A percentile compares a stretch with the other conserved stretches of the same genome.
phyloP scores from a whole-genome alignment of 83 land plant genomes.

The Picea abies region DNA sequence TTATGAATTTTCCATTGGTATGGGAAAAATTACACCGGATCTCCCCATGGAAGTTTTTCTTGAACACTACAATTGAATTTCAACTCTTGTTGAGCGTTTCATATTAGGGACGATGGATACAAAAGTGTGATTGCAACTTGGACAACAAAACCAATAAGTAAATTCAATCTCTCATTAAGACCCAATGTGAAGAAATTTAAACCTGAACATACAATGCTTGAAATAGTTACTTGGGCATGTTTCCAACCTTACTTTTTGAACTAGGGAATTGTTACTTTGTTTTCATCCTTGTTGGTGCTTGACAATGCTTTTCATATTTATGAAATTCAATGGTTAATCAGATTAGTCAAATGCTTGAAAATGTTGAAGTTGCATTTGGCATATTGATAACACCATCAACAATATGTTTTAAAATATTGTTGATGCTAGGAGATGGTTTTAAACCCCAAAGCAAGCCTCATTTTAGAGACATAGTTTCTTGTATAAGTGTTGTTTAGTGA shows the following conservation, averaged over 20 bases:
- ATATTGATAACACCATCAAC: slow-evolving; percentile 57
- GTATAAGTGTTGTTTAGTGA: slow-evolving; percentile 64
- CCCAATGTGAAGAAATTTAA: slow-evolving; percentile 75
- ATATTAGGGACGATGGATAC: slow-evolving; percentile 80
- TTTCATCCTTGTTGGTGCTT: slow-evolving; percentile 60
- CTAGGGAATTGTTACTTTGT: slow-evolving; percentile 67
- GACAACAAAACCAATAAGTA: slow-evolving; percentile 40
- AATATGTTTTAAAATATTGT: no score
- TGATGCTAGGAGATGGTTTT: slow-evolving; percentile 82
- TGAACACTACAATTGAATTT: slow-evolving; percentile 40
- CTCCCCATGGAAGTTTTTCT: slow-evolving; percentile 65
- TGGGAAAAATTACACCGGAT: slow-evolving; percentile 69
- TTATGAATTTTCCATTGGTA: slow-evolving; percentile 80
- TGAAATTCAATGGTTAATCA: slow-evolving; percentile 56
- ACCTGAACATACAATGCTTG: slow-evolving; percentile 52
- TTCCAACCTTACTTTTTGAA: slow-evolving; percentile 78
- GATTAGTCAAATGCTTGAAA: slow-evolving; percentile 49
- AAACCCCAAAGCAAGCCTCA: slow-evolving; percentile 76
- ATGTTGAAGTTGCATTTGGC: slow-evolving; percentile 58
- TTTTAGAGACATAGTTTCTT: slow-evolving; percentile 64
- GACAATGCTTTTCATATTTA: slow-evolving; percentile 57
- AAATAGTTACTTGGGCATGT: slow-evolving; percentile 65
- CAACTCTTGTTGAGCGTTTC: slow-evolving; percentile 70
- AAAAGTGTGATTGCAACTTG: slow-evolving; percentile 84
- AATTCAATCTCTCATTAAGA: slow-evolving; percentile 45